phyloP scores from a whole-genome alignment of 23 red algal species.

The Chondrus crispus region DNA sequence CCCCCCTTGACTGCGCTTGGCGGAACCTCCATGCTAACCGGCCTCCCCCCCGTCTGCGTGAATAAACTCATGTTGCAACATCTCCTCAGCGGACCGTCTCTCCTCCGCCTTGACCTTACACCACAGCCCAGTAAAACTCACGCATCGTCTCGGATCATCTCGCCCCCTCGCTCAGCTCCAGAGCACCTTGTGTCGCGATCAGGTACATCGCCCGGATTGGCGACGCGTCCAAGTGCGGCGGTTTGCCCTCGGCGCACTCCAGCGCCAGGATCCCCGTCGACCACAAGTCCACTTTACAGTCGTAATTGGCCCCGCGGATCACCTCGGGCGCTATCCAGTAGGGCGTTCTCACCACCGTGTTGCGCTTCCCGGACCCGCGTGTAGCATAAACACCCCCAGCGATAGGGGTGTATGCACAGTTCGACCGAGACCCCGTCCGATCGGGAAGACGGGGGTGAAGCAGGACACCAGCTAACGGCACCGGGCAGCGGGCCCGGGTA shows the following conservation, averaged over 20 bases:
- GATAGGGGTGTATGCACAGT: no score
- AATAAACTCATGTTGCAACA: conserved; percentile 79
- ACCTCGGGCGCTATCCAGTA: conserved; percentile 98
- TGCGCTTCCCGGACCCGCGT: conserved; percentile 57
- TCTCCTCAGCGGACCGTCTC: conserved; percentile 60
- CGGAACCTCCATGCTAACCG: no score
- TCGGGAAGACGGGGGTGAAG: no score
- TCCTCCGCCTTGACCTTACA: conserved; percentile 20
- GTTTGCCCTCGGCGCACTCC: conserved; percentile 88
- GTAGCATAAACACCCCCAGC: no score
- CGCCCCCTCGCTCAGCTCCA: conserved; percentile 2
- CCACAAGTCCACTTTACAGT: conserved; percentile 89
- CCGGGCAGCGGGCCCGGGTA: no score
- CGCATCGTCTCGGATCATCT: conserved; percentile 42
- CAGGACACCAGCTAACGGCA: no score
- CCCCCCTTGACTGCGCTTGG: no score
- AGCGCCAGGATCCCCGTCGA: conserved; percentile 78
- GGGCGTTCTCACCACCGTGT: conserved; percentile 84
- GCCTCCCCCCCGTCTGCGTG: no score
- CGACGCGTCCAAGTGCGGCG: conserved; percentile 68
- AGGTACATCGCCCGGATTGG: conserved; percentile 96
- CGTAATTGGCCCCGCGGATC: conserved; percentile 87
- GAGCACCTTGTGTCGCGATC: conserved; percentile 83
- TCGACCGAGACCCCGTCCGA: no score
- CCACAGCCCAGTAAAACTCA: conserved; percentile 62